Evolutionary conservation across 352 stramenopile genomes (phyloP).

Genomic region (Phytophthora pini): DNA sequence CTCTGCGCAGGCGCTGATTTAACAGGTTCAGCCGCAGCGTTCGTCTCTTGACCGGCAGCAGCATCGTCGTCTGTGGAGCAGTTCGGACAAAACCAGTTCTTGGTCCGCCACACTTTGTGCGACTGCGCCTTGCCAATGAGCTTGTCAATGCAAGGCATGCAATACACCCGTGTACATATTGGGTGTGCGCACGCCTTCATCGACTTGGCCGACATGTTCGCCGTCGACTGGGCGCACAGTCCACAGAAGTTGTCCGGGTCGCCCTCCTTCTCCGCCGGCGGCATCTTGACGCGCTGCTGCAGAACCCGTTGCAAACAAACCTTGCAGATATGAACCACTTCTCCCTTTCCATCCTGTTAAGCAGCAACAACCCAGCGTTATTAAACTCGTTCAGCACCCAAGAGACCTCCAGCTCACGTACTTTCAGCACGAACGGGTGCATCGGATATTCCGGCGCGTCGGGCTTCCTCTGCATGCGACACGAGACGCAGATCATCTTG

Average conservation of each 20-base stretch:
- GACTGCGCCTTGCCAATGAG: slow-evolving; percentile 65
- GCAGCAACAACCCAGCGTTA: neutral
- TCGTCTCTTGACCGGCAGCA: slow-evolving; percentile 1
- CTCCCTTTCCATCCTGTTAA: slow-evolving; percentile 55
- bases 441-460: slow-evolving; percentile 46
- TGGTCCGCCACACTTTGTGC: slow-evolving; percentile 61
- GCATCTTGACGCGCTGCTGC: slow-evolving; percentile 35
- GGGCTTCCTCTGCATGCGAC: slow-evolving; percentile 38
- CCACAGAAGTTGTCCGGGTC: slow-evolving; percentile 47
- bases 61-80: slow-evolving; percentile 44
- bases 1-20: slow-evolving; percentile 37
- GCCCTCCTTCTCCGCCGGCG: slow-evolving; percentile 12
- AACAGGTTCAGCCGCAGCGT: neutral
- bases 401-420: slow-evolving; percentile 17
- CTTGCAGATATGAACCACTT: slow-evolving; percentile 64
- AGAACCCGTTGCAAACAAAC: slow-evolving; percentile 70
- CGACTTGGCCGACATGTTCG: slow-evolving; percentile 28
- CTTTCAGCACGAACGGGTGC: slow-evolving; percentile 81
- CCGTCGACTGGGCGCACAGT: slow-evolving; percentile 50
- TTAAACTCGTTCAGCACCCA: neutral
- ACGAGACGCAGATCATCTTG: slow-evolving; percentile 57
- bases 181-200: slow-evolving; percentile 53
- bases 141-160: slow-evolving; percentile 59
- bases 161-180: slow-evolving; percentile 63
- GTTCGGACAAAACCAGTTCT: slow-evolving; percentile 73